These are phyloP conservation scores for Triangularia verruculosa DNA, from an alignment of 2,329 filamentous ascomycete genomes.

Conservation along the genomic window DNA sequence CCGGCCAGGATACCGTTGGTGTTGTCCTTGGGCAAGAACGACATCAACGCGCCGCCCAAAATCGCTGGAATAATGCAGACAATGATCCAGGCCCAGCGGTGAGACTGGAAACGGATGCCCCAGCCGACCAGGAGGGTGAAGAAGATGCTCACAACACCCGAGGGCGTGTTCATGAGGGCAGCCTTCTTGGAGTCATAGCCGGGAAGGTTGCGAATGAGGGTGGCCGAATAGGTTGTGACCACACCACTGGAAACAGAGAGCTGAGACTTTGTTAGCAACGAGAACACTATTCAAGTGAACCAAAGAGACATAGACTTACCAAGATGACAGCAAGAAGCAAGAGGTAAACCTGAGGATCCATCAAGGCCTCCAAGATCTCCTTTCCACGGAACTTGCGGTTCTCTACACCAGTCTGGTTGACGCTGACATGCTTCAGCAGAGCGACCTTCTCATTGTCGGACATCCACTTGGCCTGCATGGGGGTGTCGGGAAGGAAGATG, in stretches of 20 bases:
- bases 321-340: conserved; percentile 48
- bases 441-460: conserved; percentile 42
- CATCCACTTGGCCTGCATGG: conserved; percentile 43
- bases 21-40: conserved; percentile 47
- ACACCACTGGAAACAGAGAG: conserved; percentile 53
- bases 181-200: conserved; percentile 44
- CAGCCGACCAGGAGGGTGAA: conserved; percentile 47
- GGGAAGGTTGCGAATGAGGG: conserved; percentile 45
- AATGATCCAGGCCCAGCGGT: conserved; percentile 51
- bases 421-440: conserved; percentile 51
- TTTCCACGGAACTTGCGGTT: conserved; percentile 51
- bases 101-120: conserved; percentile 44
- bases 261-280: conserved; percentile 28
- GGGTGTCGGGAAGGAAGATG: conserved; percentile 48
- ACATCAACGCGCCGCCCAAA: conserved; percentile 51
- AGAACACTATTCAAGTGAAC: not conserved
- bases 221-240: conserved; percentile 53
- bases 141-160: conserved; percentile 50
- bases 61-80: conserved; percentile 48
- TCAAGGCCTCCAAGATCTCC: conserved; percentile 51
- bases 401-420: conserved; percentile 57
- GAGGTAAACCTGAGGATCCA: conserved; percentile 52
- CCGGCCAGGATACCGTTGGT: conserved; percentile 46
- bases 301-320: conserved; percentile 34
- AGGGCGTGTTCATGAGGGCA: conserved; percentile 55